A percentile compares a stretch with the other conserved stretches of the same genome.
These are phyloP conservation scores for Xylaria sp. DNA, from an alignment of 2,329 filamentous ascomycete genomes.

Conservation along the genomic window DNA sequence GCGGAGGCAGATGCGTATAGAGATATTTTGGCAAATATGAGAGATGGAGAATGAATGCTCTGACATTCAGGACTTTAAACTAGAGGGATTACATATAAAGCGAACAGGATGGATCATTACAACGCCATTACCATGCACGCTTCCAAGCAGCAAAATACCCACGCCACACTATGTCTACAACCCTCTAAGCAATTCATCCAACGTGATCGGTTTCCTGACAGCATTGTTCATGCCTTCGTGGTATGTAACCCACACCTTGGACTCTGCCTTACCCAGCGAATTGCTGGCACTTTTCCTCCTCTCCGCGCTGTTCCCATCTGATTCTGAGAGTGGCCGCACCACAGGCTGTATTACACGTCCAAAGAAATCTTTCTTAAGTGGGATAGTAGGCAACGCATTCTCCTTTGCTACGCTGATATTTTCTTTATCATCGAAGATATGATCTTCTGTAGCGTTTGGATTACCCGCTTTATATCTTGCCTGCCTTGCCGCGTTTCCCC, in stretches of 20 bases:
- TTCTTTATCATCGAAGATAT: conserved; percentile 54
- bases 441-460: conserved; percentile 42
- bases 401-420: conserved; percentile 46
- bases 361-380: conserved; percentile 56
- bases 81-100: conserved; percentile 24
- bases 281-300: conserved; percentile 45
- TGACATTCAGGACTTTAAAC: conserved; percentile 12
- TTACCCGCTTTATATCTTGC: conserved; percentile 70
- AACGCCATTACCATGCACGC: conserved; percentile 40
- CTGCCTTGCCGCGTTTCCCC: conserved; percentile 73
- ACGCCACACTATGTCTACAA: conserved; percentile 51
- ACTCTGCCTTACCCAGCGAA: conserved; percentile 55
- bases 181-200: conserved; percentile 74
- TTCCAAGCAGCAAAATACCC: conserved; percentile 16
- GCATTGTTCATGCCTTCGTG: conserved; percentile 84
- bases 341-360: conserved; percentile 52
- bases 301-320: conserved; percentile 51
- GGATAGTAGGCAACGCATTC: conserved; percentile 43
- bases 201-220: conserved; percentile 77
- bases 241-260: conserved; percentile 78
- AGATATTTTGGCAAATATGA: conserved; percentile 54
- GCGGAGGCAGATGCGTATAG: conserved; percentile 78
- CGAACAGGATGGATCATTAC: conserved; percentile 16
- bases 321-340: conserved; percentile 51
- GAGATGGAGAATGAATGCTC: conserved; percentile 52